Conservation (phyloP, 345 rosid species). For the Anastatica hierochuntica region DNA sequence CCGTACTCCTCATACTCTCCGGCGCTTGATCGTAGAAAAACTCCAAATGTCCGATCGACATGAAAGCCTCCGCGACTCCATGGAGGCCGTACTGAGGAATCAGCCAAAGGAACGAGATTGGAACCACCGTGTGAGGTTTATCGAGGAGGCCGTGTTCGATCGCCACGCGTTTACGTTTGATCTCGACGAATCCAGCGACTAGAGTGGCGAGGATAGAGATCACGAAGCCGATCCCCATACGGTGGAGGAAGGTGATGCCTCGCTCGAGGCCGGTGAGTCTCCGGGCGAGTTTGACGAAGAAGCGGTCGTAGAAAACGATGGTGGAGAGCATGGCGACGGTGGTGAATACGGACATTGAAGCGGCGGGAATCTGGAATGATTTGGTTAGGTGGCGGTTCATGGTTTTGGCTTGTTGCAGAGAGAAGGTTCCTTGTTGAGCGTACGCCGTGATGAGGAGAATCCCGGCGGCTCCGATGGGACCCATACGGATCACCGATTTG, state of each 20-base stretch:
- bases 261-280: conserved; percentile 64
- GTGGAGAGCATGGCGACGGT: conserved; percentile 59
- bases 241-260: conserved; percentile 62
- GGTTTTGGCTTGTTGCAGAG: conserved; percentile 74
- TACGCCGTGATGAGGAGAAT: conserved; percentile 69
- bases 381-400: conserved; percentile 65
- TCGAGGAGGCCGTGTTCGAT: conserved; percentile 28
- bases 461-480: conserved; percentile 83
- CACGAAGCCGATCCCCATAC: conserved; percentile 80
- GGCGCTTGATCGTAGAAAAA: conserved; percentile 86
- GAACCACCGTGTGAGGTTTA: conserved; percentile 31
- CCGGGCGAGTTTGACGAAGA: conserved; percentile 47
- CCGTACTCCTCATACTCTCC: conserved; percentile 81
- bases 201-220: conserved; percentile 66
- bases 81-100: conserved; percentile 71
- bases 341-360: conserved; percentile 85
- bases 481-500: conserved; percentile 73
- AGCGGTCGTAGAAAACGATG: conserved; percentile 57
- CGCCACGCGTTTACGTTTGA: conserved; percentile 50
- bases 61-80: conserved; percentile 81
- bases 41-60: conserved; percentile 78
- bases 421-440: conserved; percentile 77
- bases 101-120: conserved; percentile 73
- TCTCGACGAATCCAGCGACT: conserved; percentile 63
- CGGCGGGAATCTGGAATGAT: conserved; percentile 71